Conservation (phyloP, 257 asterid genomes). For the Verbena officinalis region DNA sequence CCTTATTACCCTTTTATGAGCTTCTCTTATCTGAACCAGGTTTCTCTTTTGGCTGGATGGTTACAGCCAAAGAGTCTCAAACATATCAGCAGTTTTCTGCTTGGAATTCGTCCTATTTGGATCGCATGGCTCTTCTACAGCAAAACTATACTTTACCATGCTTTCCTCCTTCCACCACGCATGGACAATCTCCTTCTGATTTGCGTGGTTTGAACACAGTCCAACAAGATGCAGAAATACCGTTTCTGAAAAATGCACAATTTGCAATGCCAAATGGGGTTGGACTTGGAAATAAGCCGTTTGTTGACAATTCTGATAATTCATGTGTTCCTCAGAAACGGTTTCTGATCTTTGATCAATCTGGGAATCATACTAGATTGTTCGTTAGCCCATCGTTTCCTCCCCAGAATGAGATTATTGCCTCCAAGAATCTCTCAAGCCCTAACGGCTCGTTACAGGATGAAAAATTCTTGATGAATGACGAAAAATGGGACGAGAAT, state of each 20-base stretch:
- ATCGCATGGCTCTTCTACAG: constrained; percentile 33
- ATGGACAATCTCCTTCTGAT: constrained; percentile 28
- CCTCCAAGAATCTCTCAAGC: constrained; percentile 25
- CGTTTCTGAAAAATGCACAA: constrained; percentile 22
- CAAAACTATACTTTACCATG: constrained; percentile 42
- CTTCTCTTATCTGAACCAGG: constrained; percentile 37
- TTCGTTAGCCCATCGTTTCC: constrained; percentile 37
- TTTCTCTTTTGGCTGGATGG: constrained; percentile 47
- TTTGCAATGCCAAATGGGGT: constrained; percentile 17
- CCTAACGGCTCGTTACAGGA: constrained; percentile 30
- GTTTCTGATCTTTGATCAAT: constrained; percentile 60
- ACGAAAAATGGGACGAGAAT: constrained; percentile 41
- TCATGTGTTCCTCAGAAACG: constrained; percentile 36
- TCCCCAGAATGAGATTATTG: constrained; percentile 29
- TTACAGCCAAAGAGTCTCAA: constrained; percentile 42
- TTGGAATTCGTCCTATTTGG: constrained; percentile 42
- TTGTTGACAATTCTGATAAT: constrained; percentile 22
- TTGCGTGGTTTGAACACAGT: constrained; percentile 25
- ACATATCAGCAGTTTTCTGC: constrained; percentile 46
- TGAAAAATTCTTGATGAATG: constrained; percentile 29
- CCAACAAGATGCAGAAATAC: constrained; percentile 26
- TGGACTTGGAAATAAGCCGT: constrained; percentile 35
- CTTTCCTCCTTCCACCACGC: constrained; percentile 33
- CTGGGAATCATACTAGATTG: constrained; percentile 56
- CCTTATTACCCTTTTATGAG: constrained; percentile 10